Percentiles rank a stretch among this genome's conserved stretches.
Evolutionary conservation across 164 flowering plant genomes (phyloP).

Genomic region (Santalum album): DNA sequence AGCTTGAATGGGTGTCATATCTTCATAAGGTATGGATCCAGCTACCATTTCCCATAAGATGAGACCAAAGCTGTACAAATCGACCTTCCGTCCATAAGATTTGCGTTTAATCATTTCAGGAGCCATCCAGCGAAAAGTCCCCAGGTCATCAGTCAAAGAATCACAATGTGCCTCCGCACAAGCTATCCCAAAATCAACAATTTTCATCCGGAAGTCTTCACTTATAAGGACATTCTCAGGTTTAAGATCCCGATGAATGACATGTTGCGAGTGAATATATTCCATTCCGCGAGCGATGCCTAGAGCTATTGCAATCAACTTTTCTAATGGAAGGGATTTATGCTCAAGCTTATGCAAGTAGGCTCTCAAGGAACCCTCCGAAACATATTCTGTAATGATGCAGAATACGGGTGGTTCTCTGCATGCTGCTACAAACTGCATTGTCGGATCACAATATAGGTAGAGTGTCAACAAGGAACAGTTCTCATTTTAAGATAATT

Average conservation of each 20-base stretch:
- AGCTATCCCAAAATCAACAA: conserved; percentile 94
- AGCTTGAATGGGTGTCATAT: conserved; percentile 84
- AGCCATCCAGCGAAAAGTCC: conserved; percentile 98
- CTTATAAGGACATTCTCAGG: conserved; percentile 81
- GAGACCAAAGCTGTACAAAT: conserved; percentile 89
- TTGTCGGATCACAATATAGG: conserved; percentile 5
- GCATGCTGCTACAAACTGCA: conserved; percentile 80
- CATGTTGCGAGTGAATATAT: conserved; percentile 78
- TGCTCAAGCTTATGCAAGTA: conserved; percentile 66
- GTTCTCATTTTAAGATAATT: too few species aligned
- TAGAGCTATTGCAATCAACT: conserved; percentile 49
- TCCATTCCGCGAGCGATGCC: conserved; percentile 92
- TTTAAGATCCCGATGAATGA: conserved; percentile 80
- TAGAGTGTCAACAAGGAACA: background rate
- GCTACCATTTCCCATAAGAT: conserved; percentile 86
- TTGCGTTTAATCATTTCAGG: conserved; percentile 90
- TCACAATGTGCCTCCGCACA: conserved; percentile 77
- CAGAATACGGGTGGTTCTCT: conserved; percentile 75
- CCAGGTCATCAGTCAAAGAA: conserved; percentile 69
- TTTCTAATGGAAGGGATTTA: conserved; percentile 45
- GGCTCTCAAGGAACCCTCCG: conserved; percentile 84
- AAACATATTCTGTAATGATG: conserved; percentile 66
- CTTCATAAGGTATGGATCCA: conserved; percentile 74
- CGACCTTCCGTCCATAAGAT: conserved; percentile 67
- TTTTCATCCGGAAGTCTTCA: conserved; percentile 52